Evolutionary conservation across 495 filamentous ascomycete genomes (phyloP), one percentile per base, ranked within the genome.

Genomic region (Lepraria neglecta): DNA sequence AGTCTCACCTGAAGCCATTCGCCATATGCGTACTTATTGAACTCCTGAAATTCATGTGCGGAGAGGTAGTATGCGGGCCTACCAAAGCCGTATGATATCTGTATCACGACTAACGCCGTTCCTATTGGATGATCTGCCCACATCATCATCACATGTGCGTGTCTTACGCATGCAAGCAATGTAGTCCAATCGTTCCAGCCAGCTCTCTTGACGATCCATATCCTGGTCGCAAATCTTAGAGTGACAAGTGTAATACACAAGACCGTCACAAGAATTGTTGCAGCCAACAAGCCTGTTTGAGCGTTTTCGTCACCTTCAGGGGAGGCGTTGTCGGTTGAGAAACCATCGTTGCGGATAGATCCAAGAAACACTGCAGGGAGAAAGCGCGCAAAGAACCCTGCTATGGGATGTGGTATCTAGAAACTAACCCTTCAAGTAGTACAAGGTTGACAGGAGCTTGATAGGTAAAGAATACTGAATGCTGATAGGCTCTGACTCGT

Each of bases 181-280:
- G 59, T 63, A 15, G 27, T 47, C 50, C 58, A 64, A 19, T 64
- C 63, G 33, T 60, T 40, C 63, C 57, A 64, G 30, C 63, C 63
- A 6, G 56, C 44, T 10, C 58, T 60, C 31, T 48, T 48, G 50
- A 64, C 58, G 15, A 60, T 43, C 48, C 58, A 63, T 51, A 59
- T 63, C 10, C 61, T 42, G 0, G 61, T 63, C 30, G 45, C 55
- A 30, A 63, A 58, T 12, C 61, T 55, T 24, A 58, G 28, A 3
- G 61, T 21, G 33, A 63, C 43, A 7, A 50, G 24, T 38, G n/a
- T 35, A 27, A 35, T 33, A 14, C 42, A 12, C 15, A 59, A 15
- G 19, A 45, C 43, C 6, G 43, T 24, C 42, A 50, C 40, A 1
- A 48, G 10, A 17, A 59, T 48, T 1, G 43, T 35, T 31, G 43